Evolutionary conservation across 176 grass and related monocot genomes (phyloP).

Genomic region (Carex kokanica): DNA sequence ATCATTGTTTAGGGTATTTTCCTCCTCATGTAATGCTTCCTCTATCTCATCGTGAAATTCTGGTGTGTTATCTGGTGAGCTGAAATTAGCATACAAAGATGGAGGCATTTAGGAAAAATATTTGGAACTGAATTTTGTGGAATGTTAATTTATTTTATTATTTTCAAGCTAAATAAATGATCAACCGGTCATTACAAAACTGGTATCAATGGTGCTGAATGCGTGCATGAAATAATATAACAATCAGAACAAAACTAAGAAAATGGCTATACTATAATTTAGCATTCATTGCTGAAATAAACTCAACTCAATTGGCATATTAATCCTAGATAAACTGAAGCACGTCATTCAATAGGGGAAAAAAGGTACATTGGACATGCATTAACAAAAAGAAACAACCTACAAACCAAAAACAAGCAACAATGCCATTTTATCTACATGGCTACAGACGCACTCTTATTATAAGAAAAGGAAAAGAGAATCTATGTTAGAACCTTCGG

Average conservation of each 20-base stretch:
- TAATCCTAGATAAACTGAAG: neutral
- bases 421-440: neutral
- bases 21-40: constrained; percentile 14
- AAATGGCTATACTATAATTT: neutral
- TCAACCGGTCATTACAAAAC: neutral
- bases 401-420: neutral
- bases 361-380: neutral
- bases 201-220: neutral
- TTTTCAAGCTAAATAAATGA: neutral
- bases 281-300: neutral
- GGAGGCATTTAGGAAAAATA: neutral
- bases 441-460: neutral
- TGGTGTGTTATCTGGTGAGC: constrained; percentile 38
- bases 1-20: neutral
- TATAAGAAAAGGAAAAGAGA: neutral
- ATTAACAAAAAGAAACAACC: neutral
- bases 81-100: constrained; percentile 25
- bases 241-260: neutral
- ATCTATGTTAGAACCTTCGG: constrained; percentile 40
- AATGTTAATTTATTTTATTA: neutral
- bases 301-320: neutral
- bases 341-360: neutral
- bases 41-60: constrained; percentile 21
- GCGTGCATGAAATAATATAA: neutral
- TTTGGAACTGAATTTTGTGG: neutral